Evolutionary conservation across 2,329 filamentous ascomycete species (phyloP).

Genomic region (Trichophyton verrucosum): DNA sequence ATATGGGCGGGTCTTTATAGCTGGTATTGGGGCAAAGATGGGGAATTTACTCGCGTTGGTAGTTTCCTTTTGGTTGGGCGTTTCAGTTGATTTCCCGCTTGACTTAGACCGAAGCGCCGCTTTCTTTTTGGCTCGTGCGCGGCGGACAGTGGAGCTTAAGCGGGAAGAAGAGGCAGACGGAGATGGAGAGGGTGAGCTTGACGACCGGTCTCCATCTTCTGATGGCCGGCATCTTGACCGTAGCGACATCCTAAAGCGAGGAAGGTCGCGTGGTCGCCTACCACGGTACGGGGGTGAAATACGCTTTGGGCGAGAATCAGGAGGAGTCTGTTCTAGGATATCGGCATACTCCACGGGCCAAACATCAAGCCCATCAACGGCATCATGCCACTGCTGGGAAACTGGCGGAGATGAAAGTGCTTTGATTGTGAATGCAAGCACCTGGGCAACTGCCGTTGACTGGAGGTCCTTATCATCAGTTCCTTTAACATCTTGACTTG

Average conservation of each 20-base stretch:
- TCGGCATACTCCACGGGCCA: constrained; percentile 24
- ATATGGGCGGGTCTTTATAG: background rate
- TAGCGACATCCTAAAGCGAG: constrained; percentile 5
- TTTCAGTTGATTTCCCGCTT: background rate
- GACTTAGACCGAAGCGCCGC: background rate
- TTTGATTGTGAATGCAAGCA: constrained; percentile 25
- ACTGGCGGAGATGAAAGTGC: constrained; percentile 3
- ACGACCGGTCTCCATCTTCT: background rate
- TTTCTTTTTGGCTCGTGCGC: background rate
- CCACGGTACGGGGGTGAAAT: constrained; percentile 1
- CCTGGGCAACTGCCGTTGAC: constrained; percentile 28
- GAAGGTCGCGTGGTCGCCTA: constrained; percentile 1
- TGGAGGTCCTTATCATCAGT: constrained; percentile 22
- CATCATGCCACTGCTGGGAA: constrained; percentile 9
- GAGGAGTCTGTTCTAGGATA: constrained; percentile 8
- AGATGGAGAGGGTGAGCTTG: constrained; percentile 3
- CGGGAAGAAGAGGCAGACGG: background rate
- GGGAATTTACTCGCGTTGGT: too few species aligned
- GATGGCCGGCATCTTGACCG: constrained; percentile 6
- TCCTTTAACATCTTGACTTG: constrained; percentile 15
- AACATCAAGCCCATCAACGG: constrained; percentile 17
- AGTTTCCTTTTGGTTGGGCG: background rate
- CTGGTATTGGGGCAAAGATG: too few species aligned
- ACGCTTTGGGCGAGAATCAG: constrained; percentile 4
- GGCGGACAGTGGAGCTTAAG: too few species aligned